Evolutionary conservation across 108 stramenopile species (phyloP), one percentile per base, ranked within the genome.

Genomic region (Mediolabrus comicus): DNA sequence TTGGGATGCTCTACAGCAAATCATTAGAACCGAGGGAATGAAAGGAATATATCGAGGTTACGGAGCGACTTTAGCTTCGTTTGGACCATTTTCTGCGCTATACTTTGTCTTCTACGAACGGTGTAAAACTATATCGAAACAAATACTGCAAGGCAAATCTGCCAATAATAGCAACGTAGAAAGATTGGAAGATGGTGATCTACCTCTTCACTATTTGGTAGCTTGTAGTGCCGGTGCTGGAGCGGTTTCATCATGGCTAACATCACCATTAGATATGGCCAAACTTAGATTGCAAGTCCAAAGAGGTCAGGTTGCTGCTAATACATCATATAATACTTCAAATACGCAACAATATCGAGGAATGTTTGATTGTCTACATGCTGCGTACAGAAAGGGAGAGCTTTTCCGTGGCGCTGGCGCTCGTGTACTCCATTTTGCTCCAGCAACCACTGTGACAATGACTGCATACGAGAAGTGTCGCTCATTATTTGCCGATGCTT

Each of bases 31-130:
- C 0, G 99, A 98, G 75, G 98, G 98, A 2, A 25, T 96, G 13
- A 14, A 63, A 3, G 99, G 97, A 10, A 77, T 98, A 4, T 99
- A 99, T 82, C 87, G 84, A 65, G 96, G 96, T 8, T 97, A 97
- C 75, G 83, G 76, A 8, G 98, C 98, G 4, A 99, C 99, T 6
- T 66, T 99, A 46, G 67, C 80, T 29, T 97, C 95, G 11, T 99
- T 97, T 72, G 99, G 98, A 17, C 92, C 98, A 11, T 98, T 95
- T 77, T 96, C 95, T n/a, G 96, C 95, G 9, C 52, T 98, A 29
- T 98, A 98, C 69, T 99, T 98, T 83, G 76, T 88, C 30, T 88
- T 96, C 39, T 99, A 98, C 82, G 99, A 99, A 72, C 66, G 82
- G 59, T 79, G 89, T 60, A 97, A 97, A 70, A 28, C 17, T 9